Evolutionary conservation across 768 basidiomycete species (phyloP).

Genomic region (Tephrocybe rancida): DNA sequence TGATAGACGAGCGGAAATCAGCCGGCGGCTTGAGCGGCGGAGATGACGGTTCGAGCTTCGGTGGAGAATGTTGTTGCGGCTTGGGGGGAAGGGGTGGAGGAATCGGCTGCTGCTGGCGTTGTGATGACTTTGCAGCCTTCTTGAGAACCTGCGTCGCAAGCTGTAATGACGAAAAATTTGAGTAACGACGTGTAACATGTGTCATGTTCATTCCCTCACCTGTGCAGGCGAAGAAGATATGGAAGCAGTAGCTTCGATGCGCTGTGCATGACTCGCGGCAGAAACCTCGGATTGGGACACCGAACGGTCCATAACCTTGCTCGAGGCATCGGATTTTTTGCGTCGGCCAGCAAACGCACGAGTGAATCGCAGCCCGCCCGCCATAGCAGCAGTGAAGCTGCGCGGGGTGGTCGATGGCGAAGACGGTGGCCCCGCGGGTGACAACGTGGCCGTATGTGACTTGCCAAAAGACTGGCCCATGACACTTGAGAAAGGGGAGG

Average conservation of each 20-base stretch:
- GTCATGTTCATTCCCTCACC: conserved; percentile 11
- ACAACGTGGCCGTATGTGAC: conserved; percentile 22
- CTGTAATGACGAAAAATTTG: conserved; percentile 29
- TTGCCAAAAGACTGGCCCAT: conserved; percentile 44
- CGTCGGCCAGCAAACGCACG: conserved; percentile 59
- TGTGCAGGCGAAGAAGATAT: conserved; percentile 26
- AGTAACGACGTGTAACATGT: conserved; percentile 28
- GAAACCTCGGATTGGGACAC: conserved; percentile 1
- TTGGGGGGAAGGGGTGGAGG: conserved; percentile 22
- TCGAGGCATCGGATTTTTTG: conserved; percentile 57
- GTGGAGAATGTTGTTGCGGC: conserved; percentile 5
- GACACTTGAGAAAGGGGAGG: conserved; percentile 16
- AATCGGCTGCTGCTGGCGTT: conserved; percentile 2
- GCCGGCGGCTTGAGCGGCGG: conserved; percentile 14
- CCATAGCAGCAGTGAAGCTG: conserved; percentile 38
- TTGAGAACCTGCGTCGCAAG: conserved; percentile 50
- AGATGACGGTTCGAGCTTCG: background rate
- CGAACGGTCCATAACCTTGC: conserved; percentile 20
- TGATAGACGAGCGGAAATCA: conserved; percentile 50
- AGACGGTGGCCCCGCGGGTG: conserved; percentile 17
- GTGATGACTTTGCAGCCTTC: conserved; percentile 10
- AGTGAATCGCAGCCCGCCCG: conserved; percentile 54
- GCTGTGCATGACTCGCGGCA: conserved; percentile 5
- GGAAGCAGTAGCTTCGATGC: conserved; percentile 26
- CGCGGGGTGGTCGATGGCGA: conserved; percentile 28